Conservation (phyloP, 78 protist genomes). For the Dictyostelium firmibasis region DNA sequence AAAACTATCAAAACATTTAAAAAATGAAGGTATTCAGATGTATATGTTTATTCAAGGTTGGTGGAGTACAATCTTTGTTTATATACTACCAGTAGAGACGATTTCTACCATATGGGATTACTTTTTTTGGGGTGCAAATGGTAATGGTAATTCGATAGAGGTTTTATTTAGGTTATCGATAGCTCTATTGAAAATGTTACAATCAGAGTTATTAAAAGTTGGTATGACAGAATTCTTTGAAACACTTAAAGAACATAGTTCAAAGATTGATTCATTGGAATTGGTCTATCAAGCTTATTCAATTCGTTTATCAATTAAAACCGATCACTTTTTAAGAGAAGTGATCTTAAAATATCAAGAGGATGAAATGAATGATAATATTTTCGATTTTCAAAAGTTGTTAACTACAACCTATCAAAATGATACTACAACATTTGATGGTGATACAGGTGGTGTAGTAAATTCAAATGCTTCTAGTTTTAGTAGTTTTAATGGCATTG, state of each 20-base stretch:
- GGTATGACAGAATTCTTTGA: conserved; percentile 42
- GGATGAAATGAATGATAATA: conserved; percentile 13
- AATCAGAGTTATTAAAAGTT: not conserved
- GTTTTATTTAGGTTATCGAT: conserved; percentile 42
- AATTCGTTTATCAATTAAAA: conserved; percentile 14
- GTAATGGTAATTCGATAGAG: conserved; percentile 17
- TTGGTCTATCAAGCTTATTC: conserved; percentile 24
- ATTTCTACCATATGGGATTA: conserved; percentile 49
- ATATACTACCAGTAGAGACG: conserved; percentile 48
- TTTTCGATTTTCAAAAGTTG: not conserved
- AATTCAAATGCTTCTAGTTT: not conserved
- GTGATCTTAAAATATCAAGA: conserved; percentile 7
- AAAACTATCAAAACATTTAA: conserved; percentile 2
- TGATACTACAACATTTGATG: not conserved
- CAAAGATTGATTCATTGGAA: conserved; percentile 30
- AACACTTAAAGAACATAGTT: not conserved
- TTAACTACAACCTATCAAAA: not conserved
- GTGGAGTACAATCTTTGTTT: conserved; percentile 77
- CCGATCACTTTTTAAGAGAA: conserved; percentile 25
- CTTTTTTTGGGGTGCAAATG: conserved; percentile 55
- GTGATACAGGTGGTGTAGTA: not conserved
- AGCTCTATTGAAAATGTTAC: conserved; percentile 25
- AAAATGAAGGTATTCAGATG: conserved; percentile 15
- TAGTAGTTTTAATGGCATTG: not conserved
- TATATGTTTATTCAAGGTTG: conserved; percentile 74